Base-by-base conservation (phyloP, 805 yeast genomes). In the Phaffomyces antillensis region DNA sequence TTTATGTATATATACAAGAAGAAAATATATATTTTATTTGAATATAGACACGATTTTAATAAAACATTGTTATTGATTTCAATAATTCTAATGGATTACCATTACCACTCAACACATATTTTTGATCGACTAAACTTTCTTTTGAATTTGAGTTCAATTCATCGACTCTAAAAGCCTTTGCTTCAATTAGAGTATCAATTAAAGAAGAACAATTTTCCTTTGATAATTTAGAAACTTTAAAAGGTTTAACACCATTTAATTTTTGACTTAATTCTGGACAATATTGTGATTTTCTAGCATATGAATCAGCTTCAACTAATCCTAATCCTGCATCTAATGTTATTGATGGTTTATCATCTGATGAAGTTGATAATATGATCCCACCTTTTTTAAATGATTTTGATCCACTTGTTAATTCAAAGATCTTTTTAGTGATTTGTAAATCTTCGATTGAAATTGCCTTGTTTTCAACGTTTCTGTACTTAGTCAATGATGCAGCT, bases 281-380 rank as follows among this genome's bases (percentile, higher is more conserved):
- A 55, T 76, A 83, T 34, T 72, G 63, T 15, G 62, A 53, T 30
- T 60, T 48, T 36, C 67, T 70, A 35, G 76, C 66, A 61, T 86
- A 88, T 9, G 81, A 78, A 55, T 79, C 78, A 35, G 75, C 74
- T 42, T 66, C 59, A 30, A 65, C 63, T 42, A 73, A 64, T 2
- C 80, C 79, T 33, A 85, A 63, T 0, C 82, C 86, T 3, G 78
- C 79, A 10, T 74, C 66, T 45, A 85, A 66, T 4, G 95, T 84
- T 43, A 71, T 65, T 47, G 72, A 70, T 16, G 73, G 69, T 40
- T 67, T 67, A 59, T 75, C 76, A 36, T 65, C 71, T n/a, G 77
- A 76, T 18, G 83, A 72, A 34, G 81, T 79, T 15, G 93, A 75
- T 39, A 81, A 59, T 17, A 87, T 59, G 7, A 86, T 73, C 33